A percentile compares a stretch with the other conserved stretches of the same genome.
Evolutionary conservation across 2,329 filamentous ascomycete genomes (phyloP).

Genomic region (Domatiomyces globalis): DNA sequence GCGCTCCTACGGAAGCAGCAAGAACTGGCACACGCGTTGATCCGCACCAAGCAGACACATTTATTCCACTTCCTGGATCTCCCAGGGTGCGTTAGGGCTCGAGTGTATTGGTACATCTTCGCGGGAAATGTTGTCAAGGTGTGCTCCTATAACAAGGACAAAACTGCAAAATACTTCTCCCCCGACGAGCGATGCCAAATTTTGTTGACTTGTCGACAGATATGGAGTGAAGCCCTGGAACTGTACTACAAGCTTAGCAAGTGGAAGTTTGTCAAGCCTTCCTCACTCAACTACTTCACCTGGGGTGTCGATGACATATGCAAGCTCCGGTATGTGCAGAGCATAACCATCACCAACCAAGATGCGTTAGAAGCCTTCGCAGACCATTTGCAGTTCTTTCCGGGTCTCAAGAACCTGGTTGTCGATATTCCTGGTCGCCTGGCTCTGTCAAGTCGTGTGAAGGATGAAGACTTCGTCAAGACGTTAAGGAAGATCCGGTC

Average conservation of each 20-base stretch:
- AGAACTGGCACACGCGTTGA: no score
- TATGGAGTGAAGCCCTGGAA: background rate
- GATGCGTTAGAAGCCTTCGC: no score
- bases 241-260: background rate
- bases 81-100: background rate
- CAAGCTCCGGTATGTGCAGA: no score
- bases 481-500: no score
- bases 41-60: background rate
- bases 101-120: background rate
- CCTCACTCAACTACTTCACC: background rate
- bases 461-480: no score
- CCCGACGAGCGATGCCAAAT: background rate
- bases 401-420: no score
- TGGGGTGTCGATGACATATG: background rate
- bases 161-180: background rate
- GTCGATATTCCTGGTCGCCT: no score
- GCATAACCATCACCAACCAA: no score
- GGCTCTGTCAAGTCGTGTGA: no score
- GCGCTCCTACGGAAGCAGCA: no score
- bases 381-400: no score
- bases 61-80: background rate
- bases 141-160: background rate
- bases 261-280: background rate
- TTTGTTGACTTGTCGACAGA: background rate
- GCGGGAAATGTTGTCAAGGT: background rate